These are phyloP conservation scores for Musa acuminata DNA, from an alignment of 176 grass and related monocot species.

Conservation along the genomic window DNA sequence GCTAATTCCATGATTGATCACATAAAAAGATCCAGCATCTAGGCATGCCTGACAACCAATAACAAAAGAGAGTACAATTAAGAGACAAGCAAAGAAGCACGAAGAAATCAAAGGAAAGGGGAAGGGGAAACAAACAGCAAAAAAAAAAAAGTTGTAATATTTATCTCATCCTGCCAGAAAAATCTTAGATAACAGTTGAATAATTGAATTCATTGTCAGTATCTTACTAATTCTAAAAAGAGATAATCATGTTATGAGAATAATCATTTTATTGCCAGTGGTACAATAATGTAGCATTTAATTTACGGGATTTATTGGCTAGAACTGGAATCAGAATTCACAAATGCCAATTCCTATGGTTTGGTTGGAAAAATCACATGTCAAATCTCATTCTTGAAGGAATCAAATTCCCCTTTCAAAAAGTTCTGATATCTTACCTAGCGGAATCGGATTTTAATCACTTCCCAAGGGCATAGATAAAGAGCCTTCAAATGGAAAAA, in stretches of 20 bases:
- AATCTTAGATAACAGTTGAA: background rate
- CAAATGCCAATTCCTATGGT: background rate
- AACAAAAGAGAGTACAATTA: constrained; percentile 1
- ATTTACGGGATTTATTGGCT: background rate
- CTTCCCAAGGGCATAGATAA: background rate
- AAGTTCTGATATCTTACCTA: background rate
- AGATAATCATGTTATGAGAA: background rate
- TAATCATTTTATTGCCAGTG: background rate
- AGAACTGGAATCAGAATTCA: background rate
- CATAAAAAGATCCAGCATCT: constrained; percentile 94
- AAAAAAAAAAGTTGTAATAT: constrained; percentile 11
- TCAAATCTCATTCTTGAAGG: background rate
- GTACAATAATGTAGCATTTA: background rate
- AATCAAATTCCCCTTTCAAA: background rate
- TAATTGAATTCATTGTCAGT: background rate
- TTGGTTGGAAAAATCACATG: background rate
- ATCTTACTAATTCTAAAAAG: background rate
- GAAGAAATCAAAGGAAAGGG: background rate
- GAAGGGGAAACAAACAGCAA: background rate
- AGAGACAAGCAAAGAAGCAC: background rate
- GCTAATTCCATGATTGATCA: constrained; percentile 81
- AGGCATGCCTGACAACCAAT: constrained; percentile 55
- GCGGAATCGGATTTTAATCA: too few species aligned
- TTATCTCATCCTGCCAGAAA: background rate
- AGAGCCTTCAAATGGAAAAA: background rate